These are phyloP conservation scores for Chloris gayana DNA, from an alignment of 176 grass and related monocot genomes.

Conservation along the genomic window DNA sequence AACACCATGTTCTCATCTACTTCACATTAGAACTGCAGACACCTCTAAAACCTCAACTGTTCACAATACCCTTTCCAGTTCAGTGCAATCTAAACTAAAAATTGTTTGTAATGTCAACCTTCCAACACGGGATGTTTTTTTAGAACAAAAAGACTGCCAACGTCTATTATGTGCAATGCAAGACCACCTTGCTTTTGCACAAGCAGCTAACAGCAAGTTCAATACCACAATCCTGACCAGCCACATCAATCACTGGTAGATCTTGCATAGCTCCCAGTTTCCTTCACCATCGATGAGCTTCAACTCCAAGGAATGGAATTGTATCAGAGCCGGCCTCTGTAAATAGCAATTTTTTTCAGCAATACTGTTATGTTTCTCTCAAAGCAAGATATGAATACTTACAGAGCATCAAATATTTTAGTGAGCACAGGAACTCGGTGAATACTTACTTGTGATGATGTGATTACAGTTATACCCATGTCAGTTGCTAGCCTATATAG, in stretches of 20 bases:
- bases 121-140: background rate
- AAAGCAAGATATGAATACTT: background rate
- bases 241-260: slow-evolving; percentile 54
- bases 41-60: background rate
- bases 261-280: slow-evolving; percentile 84
- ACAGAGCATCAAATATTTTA: background rate
- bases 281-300: slow-evolving; percentile 96
- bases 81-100: background rate
- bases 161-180: background rate
- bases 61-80: background rate
- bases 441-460: slow-evolving; percentile 78
- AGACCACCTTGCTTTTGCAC: slow-evolving; percentile 1
- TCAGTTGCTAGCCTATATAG: slow-evolving; percentile 81
- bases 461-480: slow-evolving; percentile 97
- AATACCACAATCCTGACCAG: slow-evolving; percentile 4
- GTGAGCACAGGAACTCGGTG: background rate
- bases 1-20: background rate
- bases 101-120: background rate
- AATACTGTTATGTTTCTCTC: background rate
- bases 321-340: slow-evolving; percentile 88
- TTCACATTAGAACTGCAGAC: background rate
- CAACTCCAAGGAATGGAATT: slow-evolving; percentile 88
- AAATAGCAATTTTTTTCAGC: slow-evolving; percentile 30
- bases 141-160: background rate
- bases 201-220: background rate